A percentile compares a stretch with the other conserved stretches of the same genome.
Evolutionary conservation across 768 basidiomycete species (phyloP).

Genomic region (Psilocybe cyanescens): DNA sequence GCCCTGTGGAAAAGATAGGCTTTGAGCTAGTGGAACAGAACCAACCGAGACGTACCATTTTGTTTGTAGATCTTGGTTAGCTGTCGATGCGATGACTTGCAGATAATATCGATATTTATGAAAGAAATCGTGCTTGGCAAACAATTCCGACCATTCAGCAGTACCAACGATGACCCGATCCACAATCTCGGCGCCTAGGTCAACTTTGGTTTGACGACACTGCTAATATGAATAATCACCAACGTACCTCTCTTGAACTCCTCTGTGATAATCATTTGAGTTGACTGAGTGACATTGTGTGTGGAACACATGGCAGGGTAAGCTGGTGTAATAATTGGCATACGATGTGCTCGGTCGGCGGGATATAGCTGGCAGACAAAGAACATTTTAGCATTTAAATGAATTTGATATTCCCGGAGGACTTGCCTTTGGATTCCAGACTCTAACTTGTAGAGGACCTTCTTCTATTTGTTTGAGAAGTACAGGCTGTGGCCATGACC

Average conservation of each 20-base stretch:
- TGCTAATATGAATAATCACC: neutral
- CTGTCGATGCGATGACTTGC: conserved; percentile 93
- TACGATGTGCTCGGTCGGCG: conserved; percentile 90
- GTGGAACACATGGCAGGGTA: conserved; percentile 99
- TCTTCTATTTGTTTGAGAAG: conserved; percentile 96
- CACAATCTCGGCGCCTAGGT: conserved; percentile 85
- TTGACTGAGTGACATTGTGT: conserved; percentile 95
- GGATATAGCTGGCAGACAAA: conserved; percentile 73
- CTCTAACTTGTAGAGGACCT: conserved; percentile 88
- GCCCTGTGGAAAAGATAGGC: conserved; percentile 41
- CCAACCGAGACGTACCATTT: conserved; percentile 72
- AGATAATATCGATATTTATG: conserved; percentile 95
- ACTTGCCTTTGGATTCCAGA: conserved; percentile 95
- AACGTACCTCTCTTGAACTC: conserved; percentile 88
- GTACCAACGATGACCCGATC: conserved; percentile 87
- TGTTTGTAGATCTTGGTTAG: conserved; percentile 79
- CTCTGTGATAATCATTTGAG: conserved; percentile 93
- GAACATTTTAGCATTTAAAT: neutral
- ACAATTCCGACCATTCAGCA: conserved; percentile 92
- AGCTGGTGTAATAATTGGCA: conserved; percentile 99
- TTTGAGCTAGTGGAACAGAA: neutral
- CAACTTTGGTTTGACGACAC: conserved; percentile 6
- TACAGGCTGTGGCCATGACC: conserved; percentile 99
- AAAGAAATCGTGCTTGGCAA: conserved; percentile 96
- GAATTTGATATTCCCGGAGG: neutral